Evolutionary conservation across 1,139 yeast genomes (phyloP).

Genomic region (Sporopachydermia cereana): DNA sequence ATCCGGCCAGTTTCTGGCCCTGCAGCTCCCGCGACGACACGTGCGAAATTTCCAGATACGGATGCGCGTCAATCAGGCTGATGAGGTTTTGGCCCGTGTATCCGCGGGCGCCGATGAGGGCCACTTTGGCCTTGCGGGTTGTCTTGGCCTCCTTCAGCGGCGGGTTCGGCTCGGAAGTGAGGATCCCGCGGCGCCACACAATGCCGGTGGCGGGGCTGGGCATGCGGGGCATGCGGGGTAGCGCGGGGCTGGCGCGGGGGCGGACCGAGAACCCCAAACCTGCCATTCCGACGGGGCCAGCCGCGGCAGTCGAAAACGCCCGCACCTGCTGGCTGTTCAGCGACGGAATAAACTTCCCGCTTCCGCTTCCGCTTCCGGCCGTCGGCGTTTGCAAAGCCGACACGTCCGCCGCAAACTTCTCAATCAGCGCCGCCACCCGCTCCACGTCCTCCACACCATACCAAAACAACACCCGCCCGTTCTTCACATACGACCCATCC

Average conservation of each 20-base stretch:
- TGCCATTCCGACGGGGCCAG: no score
- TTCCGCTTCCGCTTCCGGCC: background rate
- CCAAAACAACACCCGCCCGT: conserved; percentile 91
- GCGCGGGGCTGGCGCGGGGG: no score
- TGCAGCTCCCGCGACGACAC: conserved; percentile 92
- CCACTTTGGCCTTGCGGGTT: conserved; percentile 56
- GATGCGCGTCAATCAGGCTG: conserved; percentile 76
- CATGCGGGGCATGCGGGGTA: conserved; percentile 19
- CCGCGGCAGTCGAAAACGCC: conserved; percentile 10
- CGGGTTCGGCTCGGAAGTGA: conserved; percentile 58
- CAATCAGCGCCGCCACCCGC: conserved; percentile 53
- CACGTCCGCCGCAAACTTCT: conserved; percentile 39
- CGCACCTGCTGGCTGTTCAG: conserved; percentile 8
- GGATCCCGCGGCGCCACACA: conserved; percentile 17
- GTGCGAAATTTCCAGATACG: conserved; percentile 75
- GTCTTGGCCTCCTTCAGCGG: conserved; percentile 55
- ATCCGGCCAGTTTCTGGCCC: conserved; percentile 80
- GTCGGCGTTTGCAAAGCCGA: background rate
- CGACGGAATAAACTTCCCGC: conserved; percentile 1
- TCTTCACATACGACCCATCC: conserved; percentile 85
- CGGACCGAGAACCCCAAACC: no score
- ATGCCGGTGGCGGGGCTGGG: conserved; percentile 15
- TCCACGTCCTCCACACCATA: conserved; percentile 66
- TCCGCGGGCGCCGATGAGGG: conserved; percentile 97
- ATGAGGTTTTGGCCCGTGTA: conserved; percentile 92